Evolutionary conservation across 2,329 filamentous ascomycete species (phyloP).

Genomic region (Aspergillus proliferans): DNA sequence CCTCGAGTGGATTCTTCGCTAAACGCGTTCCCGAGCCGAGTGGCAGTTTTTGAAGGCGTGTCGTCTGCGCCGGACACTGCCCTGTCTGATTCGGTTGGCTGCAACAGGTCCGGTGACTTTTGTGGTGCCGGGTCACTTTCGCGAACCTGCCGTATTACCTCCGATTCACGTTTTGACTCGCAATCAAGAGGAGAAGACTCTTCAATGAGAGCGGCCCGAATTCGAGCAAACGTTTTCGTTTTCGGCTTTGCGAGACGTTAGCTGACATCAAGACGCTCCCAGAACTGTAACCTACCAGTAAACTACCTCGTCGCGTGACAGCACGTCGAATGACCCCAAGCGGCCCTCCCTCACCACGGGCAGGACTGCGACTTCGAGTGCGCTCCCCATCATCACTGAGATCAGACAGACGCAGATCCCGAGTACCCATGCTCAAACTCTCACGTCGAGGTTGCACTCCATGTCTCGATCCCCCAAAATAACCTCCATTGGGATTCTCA

Average conservation of each 20-base stretch:
- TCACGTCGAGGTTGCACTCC: constrained; percentile 62
- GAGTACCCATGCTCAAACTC: constrained; percentile 84
- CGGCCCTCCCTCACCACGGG: constrained; percentile 47
- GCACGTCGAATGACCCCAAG: constrained; percentile 73
- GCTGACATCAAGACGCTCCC: not conserved
- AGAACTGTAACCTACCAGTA: constrained; percentile 59
- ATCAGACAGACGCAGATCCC: constrained; percentile 73
- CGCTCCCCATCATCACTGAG: constrained; percentile 73
- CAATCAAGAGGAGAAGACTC: constrained; percentile 82
- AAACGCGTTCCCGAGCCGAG: constrained; percentile 59
- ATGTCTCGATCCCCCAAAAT: constrained; percentile 48
- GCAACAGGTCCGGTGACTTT: constrained; percentile 37
- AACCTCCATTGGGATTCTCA: constrained; percentile 47
- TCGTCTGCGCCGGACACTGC: constrained; percentile 9
- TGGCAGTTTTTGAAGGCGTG: constrained; percentile 21
- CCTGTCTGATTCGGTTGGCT: constrained; percentile 4
- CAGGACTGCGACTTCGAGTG: constrained; percentile 30
- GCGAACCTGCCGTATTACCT: constrained; percentile 90
- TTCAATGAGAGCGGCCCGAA: constrained; percentile 81
- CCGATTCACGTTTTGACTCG: constrained; percentile 83
- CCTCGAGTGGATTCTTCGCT: constrained; percentile 65
- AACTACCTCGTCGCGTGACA: constrained; percentile 80
- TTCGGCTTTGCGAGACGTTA: constrained; percentile 60
- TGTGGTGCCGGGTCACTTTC: constrained; percentile 69
- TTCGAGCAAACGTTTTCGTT: constrained; percentile 90